phyloP scores from a whole-genome alignment of 768 basidiomycete genomes.

The Cytidiella melzeri region DNA sequence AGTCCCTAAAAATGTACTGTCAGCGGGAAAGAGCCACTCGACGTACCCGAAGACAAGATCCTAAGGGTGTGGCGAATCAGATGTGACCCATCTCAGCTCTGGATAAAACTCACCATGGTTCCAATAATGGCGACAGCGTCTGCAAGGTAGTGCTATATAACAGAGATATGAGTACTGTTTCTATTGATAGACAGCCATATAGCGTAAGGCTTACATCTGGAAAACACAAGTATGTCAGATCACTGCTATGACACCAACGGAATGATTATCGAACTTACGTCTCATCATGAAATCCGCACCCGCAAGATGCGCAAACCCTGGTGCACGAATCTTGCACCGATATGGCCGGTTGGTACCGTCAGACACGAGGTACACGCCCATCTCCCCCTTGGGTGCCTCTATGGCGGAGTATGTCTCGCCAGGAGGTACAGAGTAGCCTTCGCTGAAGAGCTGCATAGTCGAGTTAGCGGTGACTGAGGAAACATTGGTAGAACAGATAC shows the following conservation, averaged over 20 bases:
- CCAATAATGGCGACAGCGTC: conserved; percentile 97
- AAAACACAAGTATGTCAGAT: background rate
- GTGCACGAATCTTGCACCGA: conserved; percentile 94
- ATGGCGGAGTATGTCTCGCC: conserved; percentile 96
- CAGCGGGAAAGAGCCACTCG: too few species aligned
- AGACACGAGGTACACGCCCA: conserved; percentile 98
- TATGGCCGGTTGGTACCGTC: conserved; percentile 97
- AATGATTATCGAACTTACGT: conserved; percentile 42
- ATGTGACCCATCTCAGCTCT: conserved; percentile 6
- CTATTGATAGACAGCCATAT: too few species aligned
- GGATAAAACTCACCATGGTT: conserved; percentile 68
- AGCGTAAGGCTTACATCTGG: conserved; percentile 39
- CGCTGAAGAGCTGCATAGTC: conserved; percentile 74
- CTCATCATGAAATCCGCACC: conserved; percentile 98
- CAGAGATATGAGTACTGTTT: conserved; percentile 11
- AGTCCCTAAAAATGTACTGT: background rate
- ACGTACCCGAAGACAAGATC: conserved; percentile 94
- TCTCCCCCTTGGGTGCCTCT: conserved; percentile 98
- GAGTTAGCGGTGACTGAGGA: background rate
- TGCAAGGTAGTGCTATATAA: conserved; percentile 70
- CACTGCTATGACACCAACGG: background rate
- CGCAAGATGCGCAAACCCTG: conserved; percentile 92
- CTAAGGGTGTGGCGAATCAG: conserved; percentile 24
- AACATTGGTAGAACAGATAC: conserved; percentile 2
- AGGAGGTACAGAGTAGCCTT: conserved; percentile 94